Base-by-base conservation (phyloP, 768 basidiomycete species). In the Mycena floridula region DNA sequence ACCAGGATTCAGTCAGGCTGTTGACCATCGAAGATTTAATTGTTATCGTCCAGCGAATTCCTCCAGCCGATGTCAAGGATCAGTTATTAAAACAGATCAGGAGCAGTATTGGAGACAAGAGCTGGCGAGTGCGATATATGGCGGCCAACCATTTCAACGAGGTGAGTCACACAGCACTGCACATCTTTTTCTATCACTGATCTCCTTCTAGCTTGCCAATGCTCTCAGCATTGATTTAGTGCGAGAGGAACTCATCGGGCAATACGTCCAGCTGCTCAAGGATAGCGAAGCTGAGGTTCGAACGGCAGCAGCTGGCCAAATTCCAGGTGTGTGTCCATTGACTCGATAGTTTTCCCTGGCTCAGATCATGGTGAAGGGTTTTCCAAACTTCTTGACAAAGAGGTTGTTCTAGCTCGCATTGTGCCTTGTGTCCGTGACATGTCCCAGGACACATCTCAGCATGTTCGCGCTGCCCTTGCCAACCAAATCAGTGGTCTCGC, bases 101-200 rank as follows among this genome's bases (percentile, higher is more conserved):
- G 57, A 79, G 85, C 49, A 89, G 87, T 51, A 84, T 96, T 40
- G 74, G 82, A 9, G 96, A 99, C 64, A 96, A 97, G 73, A 95
- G 92, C 61, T 99, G 96, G 96, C 76, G 96, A 53, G 96, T 99
- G 43, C 75, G 96, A 60, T 99, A 97, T 64, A 97, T 98, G 94
- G 92, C 93, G 13, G 95, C 94, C 2, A 91, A 80, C 51, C 90
- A 97, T 62, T 98, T 98, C 66, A 96, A 98, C 52, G 87, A 93
- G 76, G 91, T 89, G 51, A 7, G 25, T 25, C 13, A 9, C 13
- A 40, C n/a, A 32, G 21, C 25, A 6, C 7, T 25, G 23, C 13
- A 3, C n/a, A 15, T 26, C 25, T 7, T 38, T 9, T n/a, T 6
- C 38, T 16, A 30, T 39, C 30, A 7, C 15, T 16, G 32, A 37